These are phyloP conservation scores for Crithidia sp. DNA, from an alignment of 208 protist species.

Conservation along the genomic window DNA sequence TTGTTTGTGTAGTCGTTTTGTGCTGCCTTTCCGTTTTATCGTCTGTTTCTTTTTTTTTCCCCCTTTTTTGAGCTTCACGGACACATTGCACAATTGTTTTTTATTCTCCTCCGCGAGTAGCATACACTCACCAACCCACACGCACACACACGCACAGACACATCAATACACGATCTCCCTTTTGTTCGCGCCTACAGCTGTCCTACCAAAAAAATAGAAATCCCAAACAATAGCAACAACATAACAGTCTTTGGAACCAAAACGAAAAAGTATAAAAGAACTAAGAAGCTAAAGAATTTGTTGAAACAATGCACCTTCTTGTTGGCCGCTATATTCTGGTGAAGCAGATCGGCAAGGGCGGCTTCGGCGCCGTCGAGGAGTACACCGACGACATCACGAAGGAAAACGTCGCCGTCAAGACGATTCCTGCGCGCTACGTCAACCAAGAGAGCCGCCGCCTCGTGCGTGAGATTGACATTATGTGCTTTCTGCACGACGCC, in stretches of 20 bases:
- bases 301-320: slow-evolving; percentile 33
- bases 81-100: not conserved
- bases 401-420: slow-evolving; percentile 91
- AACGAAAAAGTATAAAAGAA: not conserved
- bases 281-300: slow-evolving; percentile 8
- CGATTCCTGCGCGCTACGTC: slow-evolving; percentile 83
- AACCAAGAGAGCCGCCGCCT: slow-evolving; percentile 93
- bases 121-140: no score
- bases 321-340: slow-evolving; percentile 74
- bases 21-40: not conserved
- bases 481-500: slow-evolving; percentile 93
- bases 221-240: no score
- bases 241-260: not conserved
- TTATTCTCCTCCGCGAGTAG: not conserved
- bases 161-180: no score
- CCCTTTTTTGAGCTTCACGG: not conserved
- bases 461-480: slow-evolving; percentile 96
- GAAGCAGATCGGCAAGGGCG: slow-evolving; percentile 90
- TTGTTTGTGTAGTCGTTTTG: not conserved
- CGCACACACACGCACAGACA: no score
- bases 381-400: slow-evolving; percentile 81
- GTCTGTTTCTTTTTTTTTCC: not conserved
- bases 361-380: slow-evolving; percentile 98
- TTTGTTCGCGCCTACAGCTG: no score
- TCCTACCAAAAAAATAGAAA: no score